Conservation (phyloP, 805 yeast species). For the Saccharomycopsis schoenii region DNA sequence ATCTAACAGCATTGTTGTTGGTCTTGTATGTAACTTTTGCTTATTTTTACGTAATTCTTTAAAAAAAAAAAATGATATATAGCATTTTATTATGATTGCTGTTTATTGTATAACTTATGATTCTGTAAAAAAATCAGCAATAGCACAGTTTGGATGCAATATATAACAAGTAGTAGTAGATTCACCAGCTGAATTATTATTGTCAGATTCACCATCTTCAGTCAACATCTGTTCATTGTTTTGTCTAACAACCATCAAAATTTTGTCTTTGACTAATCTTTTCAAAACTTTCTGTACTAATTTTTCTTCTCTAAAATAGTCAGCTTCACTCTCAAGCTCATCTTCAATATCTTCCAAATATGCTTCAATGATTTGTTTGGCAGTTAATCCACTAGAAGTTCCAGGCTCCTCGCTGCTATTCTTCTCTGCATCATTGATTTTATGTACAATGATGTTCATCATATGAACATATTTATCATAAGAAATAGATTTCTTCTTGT, state of each 20-base stretch:
- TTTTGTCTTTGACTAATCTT: conserved; percentile 74
- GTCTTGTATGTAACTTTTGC: neutral
- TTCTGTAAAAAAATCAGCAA: conserved; percentile 39
- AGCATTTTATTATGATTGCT: neutral
- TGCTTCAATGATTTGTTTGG: conserved; percentile 65
- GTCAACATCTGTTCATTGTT: conserved; percentile 14
- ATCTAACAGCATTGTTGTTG: neutral
- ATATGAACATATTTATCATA: conserved; percentile 81
- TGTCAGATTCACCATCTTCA: conserved; percentile 32
- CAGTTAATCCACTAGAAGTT: conserved; percentile 50
- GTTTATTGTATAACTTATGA: conserved; percentile 3
- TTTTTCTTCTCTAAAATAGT: conserved; percentile 59
- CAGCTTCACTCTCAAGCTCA: conserved; percentile 57
- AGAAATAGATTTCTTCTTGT: conserved; percentile 46
- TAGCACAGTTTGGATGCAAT: conserved; percentile 77
- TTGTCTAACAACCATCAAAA: conserved; percentile 59
- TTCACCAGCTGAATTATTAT: conserved; percentile 26
- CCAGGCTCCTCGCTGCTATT: conserved; percentile 27
- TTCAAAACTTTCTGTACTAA: conserved; percentile 72
- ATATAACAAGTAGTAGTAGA: conserved; percentile 32
- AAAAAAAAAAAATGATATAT: neutral
- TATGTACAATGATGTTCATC: conserved; percentile 67
- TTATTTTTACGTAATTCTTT: neutral
- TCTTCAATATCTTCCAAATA: conserved; percentile 68
- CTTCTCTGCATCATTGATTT: conserved; percentile 49